Conservation (phyloP, 768 basidiomycete genomes). For the Multifurca ochricompacta region DNA sequence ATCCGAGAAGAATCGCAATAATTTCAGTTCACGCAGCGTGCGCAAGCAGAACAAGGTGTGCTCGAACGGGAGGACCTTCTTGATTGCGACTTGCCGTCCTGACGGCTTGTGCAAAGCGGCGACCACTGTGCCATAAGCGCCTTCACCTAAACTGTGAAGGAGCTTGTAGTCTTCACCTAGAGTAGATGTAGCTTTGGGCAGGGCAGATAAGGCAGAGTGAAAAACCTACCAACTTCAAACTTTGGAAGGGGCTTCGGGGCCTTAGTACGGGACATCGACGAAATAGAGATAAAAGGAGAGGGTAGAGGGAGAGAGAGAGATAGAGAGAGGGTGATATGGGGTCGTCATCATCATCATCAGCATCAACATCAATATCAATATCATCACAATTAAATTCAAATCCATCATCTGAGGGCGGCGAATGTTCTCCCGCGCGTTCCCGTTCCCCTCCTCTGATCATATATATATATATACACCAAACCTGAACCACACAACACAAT, state of each 20-base stretch:
- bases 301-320: not conserved
- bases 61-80: slow-evolving; percentile 92
- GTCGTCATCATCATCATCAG: not conserved
- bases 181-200: not conserved
- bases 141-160: slow-evolving; percentile 70
- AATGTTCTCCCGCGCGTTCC: too few species aligned
- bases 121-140: slow-evolving; percentile 86
- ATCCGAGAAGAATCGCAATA: slow-evolving; percentile 79
- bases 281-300: too few species aligned
- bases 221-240: slow-evolving; percentile 57
- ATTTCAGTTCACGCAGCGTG: slow-evolving; percentile 86
- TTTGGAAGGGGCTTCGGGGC: slow-evolving; percentile 58
- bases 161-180: slow-evolving; percentile 68
- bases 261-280: slow-evolving; percentile 30
- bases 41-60: slow-evolving; percentile 87
- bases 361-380: too few species aligned
- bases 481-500: too few species aligned
- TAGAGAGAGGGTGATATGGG: slow-evolving; percentile 23
- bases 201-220: not conserved
- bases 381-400: too few species aligned
- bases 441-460: too few species aligned
- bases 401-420: too few species aligned
- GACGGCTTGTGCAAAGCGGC: slow-evolving; percentile 81
- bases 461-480: too few species aligned
- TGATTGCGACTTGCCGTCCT: slow-evolving; percentile 84